A percentile compares a stretch with the other conserved stretches of the same genome.
phyloP scores from a whole-genome alignment of 176 grass and related monocot genomes.

The Guadua angustifolia region DNA sequence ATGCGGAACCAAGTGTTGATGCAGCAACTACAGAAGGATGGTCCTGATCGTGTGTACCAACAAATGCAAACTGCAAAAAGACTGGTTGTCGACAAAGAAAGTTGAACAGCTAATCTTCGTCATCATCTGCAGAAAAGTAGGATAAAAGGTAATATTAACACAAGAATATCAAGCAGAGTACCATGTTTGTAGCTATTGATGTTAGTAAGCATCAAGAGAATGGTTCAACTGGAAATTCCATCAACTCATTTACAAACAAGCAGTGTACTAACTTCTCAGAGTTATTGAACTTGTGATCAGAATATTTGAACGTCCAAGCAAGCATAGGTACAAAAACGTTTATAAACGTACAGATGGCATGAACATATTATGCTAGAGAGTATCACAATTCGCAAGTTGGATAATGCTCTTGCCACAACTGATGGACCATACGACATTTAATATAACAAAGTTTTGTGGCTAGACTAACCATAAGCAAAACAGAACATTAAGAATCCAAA shows the following conservation, averaged over 20 bases:
- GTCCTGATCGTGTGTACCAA: slow-evolving; percentile 34
- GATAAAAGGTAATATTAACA: slow-evolving; percentile 6
- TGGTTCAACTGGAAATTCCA: slow-evolving; percentile 4
- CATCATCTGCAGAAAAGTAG: slow-evolving; percentile 52
- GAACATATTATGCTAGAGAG: not conserved
- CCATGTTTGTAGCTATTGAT: not conserved
- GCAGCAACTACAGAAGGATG: slow-evolving; percentile 17
- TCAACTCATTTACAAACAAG: not conserved
- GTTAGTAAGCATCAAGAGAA: not conserved
- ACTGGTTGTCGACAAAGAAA: slow-evolving; percentile 38
- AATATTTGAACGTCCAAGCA: not conserved
- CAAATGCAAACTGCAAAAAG: slow-evolving; percentile 40
- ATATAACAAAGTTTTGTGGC: not conserved
- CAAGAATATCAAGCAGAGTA: slow-evolving; percentile 10
- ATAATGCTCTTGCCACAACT: not conserved
- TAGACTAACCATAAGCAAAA: not conserved
- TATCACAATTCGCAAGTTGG: not conserved
- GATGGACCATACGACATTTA: not conserved
- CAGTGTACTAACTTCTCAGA: not conserved
- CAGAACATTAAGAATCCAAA: not conserved
- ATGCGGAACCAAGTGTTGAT: slow-evolving; percentile 12
- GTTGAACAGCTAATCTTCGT: slow-evolving; percentile 50
- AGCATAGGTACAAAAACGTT: not conserved
- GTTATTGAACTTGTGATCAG: not conserved
- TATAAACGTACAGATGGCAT: not conserved